Conservation (phyloP, 139 green algal genomes). For the Ulvella scutata region DNA sequence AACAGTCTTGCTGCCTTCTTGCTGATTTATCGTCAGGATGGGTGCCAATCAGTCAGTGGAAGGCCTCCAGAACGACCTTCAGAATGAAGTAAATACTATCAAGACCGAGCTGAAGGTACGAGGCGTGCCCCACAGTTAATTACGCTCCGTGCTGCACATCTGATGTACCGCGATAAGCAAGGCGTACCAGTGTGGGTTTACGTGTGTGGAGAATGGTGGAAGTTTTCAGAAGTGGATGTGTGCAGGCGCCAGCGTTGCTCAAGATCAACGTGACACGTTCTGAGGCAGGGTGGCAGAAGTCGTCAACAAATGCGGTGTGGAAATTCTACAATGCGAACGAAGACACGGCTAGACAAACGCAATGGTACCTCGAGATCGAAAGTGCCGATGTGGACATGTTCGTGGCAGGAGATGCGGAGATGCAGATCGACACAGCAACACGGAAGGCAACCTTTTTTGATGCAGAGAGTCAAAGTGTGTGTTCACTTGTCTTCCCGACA, state of each 20-base stretch:
- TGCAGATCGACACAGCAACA: constrained; percentile 2
- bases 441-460: neutral
- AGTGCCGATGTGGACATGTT: neutral
- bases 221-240: too few relatives aligned
- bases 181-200: too few relatives aligned
- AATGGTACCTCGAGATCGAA: neutral
- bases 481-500: neutral
- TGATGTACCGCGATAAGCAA: too few relatives aligned
- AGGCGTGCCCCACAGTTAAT: too few relatives aligned
- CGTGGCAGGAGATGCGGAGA: neutral
- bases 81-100: too few relatives aligned
- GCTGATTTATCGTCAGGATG: too few relatives aligned
- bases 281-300: neutral
- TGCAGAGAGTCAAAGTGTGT: neutral
- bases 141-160: too few relatives aligned
- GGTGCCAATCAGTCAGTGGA: too few relatives aligned
- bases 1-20: too few relatives aligned
- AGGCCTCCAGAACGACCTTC: too few relatives aligned
- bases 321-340: neutral
- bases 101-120: too few relatives aligned
- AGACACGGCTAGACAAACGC: neutral
- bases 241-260: neutral
- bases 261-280: neutral
- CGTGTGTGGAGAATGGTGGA: too few relatives aligned
- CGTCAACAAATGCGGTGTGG: neutral